Base-by-base conservation (phyloP, 2,329 filamentous ascomycete genomes). In the Didymellaceae sp. region DNA sequence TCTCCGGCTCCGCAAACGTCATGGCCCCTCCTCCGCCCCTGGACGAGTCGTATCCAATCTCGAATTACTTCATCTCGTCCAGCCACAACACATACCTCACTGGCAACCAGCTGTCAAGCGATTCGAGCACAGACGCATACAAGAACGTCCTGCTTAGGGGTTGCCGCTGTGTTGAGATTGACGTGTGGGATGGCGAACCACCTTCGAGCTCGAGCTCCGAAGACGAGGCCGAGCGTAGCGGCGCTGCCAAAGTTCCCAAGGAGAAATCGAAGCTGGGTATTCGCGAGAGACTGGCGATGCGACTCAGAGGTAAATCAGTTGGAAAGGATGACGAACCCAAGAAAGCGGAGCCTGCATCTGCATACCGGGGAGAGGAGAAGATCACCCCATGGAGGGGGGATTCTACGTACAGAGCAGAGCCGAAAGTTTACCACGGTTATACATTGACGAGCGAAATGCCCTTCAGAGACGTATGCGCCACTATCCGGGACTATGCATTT, bases 1-100 rank as follows among this genome's bases (percentile, higher is more conserved):
- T 72, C 39, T 78, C 74, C 22, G 67, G 74, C 16, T 67, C 72
- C 11, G 76, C 77, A 6, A 76, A 75, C 58, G 80, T 77, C 26
- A 61, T 57, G 77, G 78, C n/a, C 68, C 74, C 17, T 70, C 74
- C 6, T 49, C 72, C 17, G 61, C 75, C 22, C 65, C 75, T 55
- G 78, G 87, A 91, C 66, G 70, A 85, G 24, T 82, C 81, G 0
- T 83, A 82, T 43, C 89, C 90, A 4, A 80, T 96, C 50, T 90
- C 88, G 37, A 91, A 95, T 69, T 97, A 97, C 76, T 97, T 91
- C 72, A 92, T 97, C 70, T 96, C 88, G 55, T 95, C 90, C 60
- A 96, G 91, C 67, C 92, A 97, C 77, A 97, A 97, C 70, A 97
- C 92, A 0, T 97, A 96, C 71, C 78, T 96, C 32, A 86, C 87